Conservation (phyloP, 169 alveolate genomes). For the Babesia bovis region DNA sequence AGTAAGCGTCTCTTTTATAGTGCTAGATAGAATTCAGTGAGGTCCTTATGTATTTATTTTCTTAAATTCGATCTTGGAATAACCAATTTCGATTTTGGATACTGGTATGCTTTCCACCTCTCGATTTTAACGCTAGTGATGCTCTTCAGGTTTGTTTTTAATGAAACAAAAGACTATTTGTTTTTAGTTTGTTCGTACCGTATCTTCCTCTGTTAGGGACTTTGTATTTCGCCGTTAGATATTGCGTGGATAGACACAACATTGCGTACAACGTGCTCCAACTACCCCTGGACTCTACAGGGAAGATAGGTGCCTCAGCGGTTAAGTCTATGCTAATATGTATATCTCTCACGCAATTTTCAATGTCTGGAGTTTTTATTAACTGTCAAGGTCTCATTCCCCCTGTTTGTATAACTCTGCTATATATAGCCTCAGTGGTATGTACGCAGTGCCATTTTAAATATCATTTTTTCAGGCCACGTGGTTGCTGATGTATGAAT, state of each 20-base stretch:
- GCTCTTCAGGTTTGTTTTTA: slow-evolving; percentile 68
- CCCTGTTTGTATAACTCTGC: slow-evolving; percentile 34
- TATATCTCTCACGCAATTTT: slow-evolving; percentile 71
- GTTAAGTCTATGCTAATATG: slow-evolving; percentile 77
- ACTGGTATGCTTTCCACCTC: slow-evolving; percentile 81
- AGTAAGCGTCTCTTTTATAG: slow-evolving; percentile 7
- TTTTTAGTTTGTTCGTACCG: slow-evolving; percentile 63
- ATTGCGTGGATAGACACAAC: slow-evolving; percentile 77
- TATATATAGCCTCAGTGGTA: slow-evolving; percentile 69
- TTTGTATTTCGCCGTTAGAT: slow-evolving; percentile 72
- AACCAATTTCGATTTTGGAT: slow-evolving; percentile 76
- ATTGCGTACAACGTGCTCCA: slow-evolving; percentile 70
- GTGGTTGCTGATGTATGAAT: slow-evolving; percentile 66
- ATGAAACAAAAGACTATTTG: no score
- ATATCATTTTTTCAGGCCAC: slow-evolving; percentile 35
- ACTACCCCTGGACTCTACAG: slow-evolving; percentile 76
- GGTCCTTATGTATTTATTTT: slow-evolving; percentile 23
- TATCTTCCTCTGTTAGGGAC: slow-evolving; percentile 72
- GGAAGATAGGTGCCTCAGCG: slow-evolving; percentile 73
- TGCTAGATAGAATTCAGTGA: neutral
- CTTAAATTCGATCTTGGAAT: slow-evolving; percentile 55
- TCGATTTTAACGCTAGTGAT: slow-evolving; percentile 73
- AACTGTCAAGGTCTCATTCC: slow-evolving; percentile 55
- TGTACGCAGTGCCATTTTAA: neutral
- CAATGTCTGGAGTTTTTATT: slow-evolving; percentile 67